phyloP scores from a whole-genome alignment of 2,329 filamentous ascomycete species.

The Malbranchea zuffiana region DNA sequence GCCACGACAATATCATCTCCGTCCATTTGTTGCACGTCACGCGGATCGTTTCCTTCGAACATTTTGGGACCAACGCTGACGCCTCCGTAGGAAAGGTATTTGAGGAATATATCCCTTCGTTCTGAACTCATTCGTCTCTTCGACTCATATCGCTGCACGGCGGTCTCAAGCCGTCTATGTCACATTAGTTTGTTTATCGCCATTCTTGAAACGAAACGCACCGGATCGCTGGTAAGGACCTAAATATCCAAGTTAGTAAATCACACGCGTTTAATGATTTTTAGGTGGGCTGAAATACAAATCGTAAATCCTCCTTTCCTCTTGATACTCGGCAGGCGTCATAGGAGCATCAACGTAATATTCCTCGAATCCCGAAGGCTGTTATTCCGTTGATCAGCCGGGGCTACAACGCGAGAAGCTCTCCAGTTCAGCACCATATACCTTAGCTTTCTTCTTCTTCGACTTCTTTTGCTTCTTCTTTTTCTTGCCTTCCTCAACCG shows the following conservation, averaged over 20 bases:
- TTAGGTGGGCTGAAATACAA: slow-evolving; percentile 36
- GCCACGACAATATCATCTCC: slow-evolving; percentile 54
- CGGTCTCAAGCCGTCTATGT: slow-evolving; percentile 65
- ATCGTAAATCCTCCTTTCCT: slow-evolving; percentile 60
- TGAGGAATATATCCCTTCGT: slow-evolving; percentile 57
- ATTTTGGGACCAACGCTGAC: slow-evolving; percentile 52
- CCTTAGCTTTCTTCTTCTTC: slow-evolving; percentile 19
- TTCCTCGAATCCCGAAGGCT: slow-evolving; percentile 63
- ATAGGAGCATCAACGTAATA: slow-evolving; percentile 71
- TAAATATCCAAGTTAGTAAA: slow-evolving; percentile 22
- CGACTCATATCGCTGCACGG: slow-evolving; percentile 68
- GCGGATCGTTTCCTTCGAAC: slow-evolving; percentile 53
- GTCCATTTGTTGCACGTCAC: slow-evolving; percentile 52
- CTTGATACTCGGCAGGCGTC: slow-evolving; percentile 54
- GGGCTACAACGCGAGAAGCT: neutral
- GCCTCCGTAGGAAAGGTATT: slow-evolving; percentile 74
- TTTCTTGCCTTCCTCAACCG: too few species aligned
- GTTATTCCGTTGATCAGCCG: slow-evolving; percentile 18
- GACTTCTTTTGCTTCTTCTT: slow-evolving; percentile 29
- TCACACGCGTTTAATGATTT: neutral
- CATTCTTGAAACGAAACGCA: slow-evolving; percentile 28
- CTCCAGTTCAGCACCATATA: neutral
- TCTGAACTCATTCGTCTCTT: slow-evolving; percentile 61
- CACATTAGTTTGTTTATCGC: slow-evolving; percentile 12
- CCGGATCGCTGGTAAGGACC: slow-evolving; percentile 47